Percentiles rank a stretch among this genome's conserved stretches.
phyloP scores from a whole-genome alignment of 2,329 filamentous ascomycete genomes.

The Colletotrichum tropicicola region DNA sequence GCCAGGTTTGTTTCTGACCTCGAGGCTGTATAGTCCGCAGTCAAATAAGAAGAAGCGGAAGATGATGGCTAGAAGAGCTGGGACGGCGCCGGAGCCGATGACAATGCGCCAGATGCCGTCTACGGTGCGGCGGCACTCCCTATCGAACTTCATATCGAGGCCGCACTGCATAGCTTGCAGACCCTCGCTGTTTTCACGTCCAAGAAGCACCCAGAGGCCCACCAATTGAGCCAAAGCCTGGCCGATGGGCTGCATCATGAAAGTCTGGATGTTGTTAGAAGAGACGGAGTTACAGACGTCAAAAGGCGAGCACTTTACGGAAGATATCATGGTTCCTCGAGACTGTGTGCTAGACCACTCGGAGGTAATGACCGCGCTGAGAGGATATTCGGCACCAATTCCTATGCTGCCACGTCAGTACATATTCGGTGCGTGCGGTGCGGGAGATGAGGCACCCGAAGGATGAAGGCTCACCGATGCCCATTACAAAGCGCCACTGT shows the following conservation, averaged over 20 bases:
- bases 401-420: not conserved
- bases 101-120: conserved; percentile 75
- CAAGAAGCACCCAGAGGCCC: conserved; percentile 61
- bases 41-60: conserved; percentile 75
- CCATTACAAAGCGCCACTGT: conserved; percentile 63
- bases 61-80: conserved; percentile 69
- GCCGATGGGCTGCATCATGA: conserved; percentile 75
- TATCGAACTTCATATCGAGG: conserved; percentile 52
- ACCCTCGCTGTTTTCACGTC: conserved; percentile 50
- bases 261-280: conserved; percentile 39
- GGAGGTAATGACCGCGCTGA: conserved; percentile 73
- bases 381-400: conserved; percentile 73
- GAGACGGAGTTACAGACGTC: not conserved
- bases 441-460: not conserved
- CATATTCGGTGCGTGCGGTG: not conserved
- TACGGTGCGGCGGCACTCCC: conserved; percentile 55
- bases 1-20: conserved; percentile 69
- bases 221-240: conserved; percentile 72
- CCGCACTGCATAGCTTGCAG: conserved; percentile 57
- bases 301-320: conserved; percentile 48
- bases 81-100: conserved; percentile 71
- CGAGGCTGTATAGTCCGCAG: conserved; percentile 71
- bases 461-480: conserved; percentile 48
- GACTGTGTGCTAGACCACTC: conserved; percentile 72
- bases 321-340: conserved; percentile 73